phyloP scores from a whole-genome alignment of 257 asterid species.

The Eustoma russellianum region DNA sequence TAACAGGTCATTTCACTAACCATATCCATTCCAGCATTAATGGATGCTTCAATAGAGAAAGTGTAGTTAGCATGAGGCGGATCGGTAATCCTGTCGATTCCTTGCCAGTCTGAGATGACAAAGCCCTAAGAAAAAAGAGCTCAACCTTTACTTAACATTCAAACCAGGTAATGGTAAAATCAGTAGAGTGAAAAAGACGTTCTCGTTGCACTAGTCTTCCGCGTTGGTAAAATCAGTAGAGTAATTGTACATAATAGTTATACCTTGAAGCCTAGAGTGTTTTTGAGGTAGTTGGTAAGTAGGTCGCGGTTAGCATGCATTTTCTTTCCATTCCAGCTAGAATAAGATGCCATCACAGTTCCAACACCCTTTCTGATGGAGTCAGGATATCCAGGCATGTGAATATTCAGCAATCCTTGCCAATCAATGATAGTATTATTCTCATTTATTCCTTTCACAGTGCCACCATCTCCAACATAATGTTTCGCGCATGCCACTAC shows the following conservation, averaged over 20 bases:
- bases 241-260: not conserved
- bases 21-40: constrained; percentile 48
- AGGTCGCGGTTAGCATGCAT: constrained; percentile 36
- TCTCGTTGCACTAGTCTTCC: too few relatives aligned
- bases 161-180: not conserved
- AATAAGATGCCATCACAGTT: constrained; percentile 42
- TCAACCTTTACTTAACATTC: not conserved
- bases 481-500: constrained; percentile 39
- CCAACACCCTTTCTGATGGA: constrained; percentile 38
- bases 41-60: constrained; percentile 18
- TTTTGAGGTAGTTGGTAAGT: constrained; percentile 35
- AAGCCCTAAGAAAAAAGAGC: constrained; percentile 22
- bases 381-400: constrained; percentile 35
- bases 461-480: constrained; percentile 47
- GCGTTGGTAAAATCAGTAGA: not conserved
- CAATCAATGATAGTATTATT: constrained; percentile 28
- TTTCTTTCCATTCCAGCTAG: constrained; percentile 34
- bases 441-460: constrained; percentile 29
- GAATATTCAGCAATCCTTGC: constrained; percentile 32
- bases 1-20: constrained; percentile 4
- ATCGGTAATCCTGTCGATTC: constrained; percentile 25
- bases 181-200: too few relatives aligned
- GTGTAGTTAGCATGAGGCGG: constrained; percentile 32
- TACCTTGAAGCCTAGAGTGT: constrained; percentile 30
- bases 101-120: constrained; percentile 42